Base-by-base conservation (phyloP, 2,329 filamentous ascomycete species). In the Magnaporthales sp. region DNA sequence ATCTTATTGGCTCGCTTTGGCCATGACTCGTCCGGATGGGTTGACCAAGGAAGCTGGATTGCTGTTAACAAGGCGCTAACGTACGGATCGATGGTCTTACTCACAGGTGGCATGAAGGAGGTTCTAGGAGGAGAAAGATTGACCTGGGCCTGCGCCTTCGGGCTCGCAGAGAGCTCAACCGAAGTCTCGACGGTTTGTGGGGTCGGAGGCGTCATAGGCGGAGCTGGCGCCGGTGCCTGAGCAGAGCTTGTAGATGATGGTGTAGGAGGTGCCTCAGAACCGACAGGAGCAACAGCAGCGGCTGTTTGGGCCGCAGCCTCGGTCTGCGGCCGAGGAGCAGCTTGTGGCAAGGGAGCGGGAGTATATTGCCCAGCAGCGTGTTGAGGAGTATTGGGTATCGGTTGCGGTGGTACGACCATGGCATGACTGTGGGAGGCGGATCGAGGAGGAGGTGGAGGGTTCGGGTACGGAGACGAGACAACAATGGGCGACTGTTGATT, bases 41-140 rank as follows among this genome's bases (percentile, higher is more conserved):
- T 87, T 29, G 81, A 72, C 86, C 86, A 89, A 10, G 86, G 86
- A 10, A 89, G 76, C 84, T 88, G 66, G 24, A 68, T 24, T 60
- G 32, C 13, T 51, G 67, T 80, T 69, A 80, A 74, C 29, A n/a
- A 27, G 13, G 15, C n/a, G n/a, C 32, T 27, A 10, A 24, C 29
- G 24, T 19, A n/a, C n/a, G 38, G 71, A 60, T 26, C 60, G 66
- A n/a, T 64, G 56, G 27, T 31, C 61, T 13, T 60, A 80, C 84
- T 80, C 78, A 87, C 85, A 29, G 84, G 84, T 73, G 81, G 76
- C 67, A 76, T 78, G 69, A 84, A 87, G 4, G 77, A 73, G 27
- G 73, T 69, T 51, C 67, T 70, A 31, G 69, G 66, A 62, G 27
- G 69, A 66, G 67, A 67, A 29, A 65, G 64, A 22, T 65, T 61